Evolutionary conservation across 495 filamentous ascomycete species (phyloP), one percentile per base, ranked within the genome.

Genomic region (Chaetomium cochliodes): DNA sequence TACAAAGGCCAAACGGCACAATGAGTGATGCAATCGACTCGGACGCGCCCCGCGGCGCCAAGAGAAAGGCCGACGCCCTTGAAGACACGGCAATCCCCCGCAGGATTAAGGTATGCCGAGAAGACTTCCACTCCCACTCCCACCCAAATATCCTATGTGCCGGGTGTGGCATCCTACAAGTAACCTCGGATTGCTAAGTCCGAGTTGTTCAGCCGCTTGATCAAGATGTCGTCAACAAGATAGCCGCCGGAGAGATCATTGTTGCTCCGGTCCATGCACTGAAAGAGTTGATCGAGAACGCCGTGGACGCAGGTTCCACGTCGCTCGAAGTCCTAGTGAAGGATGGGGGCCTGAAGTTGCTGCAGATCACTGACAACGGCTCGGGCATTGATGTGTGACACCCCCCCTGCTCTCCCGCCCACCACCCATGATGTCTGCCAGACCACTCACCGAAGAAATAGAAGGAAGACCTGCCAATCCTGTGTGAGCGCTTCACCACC

Each of bases 181-280:
- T n/a, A n/a, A n/a, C n/a, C n/a, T 46, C 13, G 26, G 39, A 23
- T 47, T 51, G 41, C 65, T 67, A 58, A 69, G 55, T 7, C 42
- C 26, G 44, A 20, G 28, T 42, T 4, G 26, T 56, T 9, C 59
- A 96, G 91, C 88, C 92, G 30, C 85, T 99, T 20, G 90, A 97
- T 73, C 89, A 90, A 71, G 92, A 97, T 81, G 96, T 99, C 47
- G 91, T 98, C 63, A 98, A 98, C 79, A 98, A 97, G 78, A 99
- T 99, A 69, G 96, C 96, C 9, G 96, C 96, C n/a, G 96, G 96
- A 18, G 96, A 99, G 73, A 99, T 98, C 65, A 98, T 99, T 58
- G 92, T 98, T 58, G 94, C 96, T 13, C 96, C 96, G 25, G 92
- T 98, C 64, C 92, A 99, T 73, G 96, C 96, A 22, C 77, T 99